Base-by-base conservation (phyloP, 495 filamentous ascomycete genomes). In the Aspergillus olivimuriae region DNA sequence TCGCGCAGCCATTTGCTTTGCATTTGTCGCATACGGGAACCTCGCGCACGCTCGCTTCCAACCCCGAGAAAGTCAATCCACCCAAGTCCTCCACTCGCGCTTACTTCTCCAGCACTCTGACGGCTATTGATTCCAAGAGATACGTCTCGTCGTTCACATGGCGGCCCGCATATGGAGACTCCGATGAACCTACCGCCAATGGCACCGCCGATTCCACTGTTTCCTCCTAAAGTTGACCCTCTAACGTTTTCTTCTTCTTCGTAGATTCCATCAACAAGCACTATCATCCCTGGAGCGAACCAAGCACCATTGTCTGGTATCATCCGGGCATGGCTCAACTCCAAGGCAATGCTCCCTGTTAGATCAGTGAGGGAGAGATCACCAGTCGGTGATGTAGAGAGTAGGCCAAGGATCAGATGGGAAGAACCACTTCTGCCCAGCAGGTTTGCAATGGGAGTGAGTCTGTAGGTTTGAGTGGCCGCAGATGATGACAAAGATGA, bases 41-140 rank as follows among this genome's bases (percentile, higher is more conserved):
- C 90, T 9, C 82, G 78, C 18, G 88, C 88, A 39, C 90, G 83
- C 60, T 95, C 89, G 48, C 87, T 91, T 6, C 92, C 92, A 2
- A 90, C 77, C 16, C 94, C 92, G 0, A 95, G 65, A 60, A 97
- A 97, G 56, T 99, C 94, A 7, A 95, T 84, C 87, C 94, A 97
- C 9, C 92, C 94, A 57, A 96, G 94, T 1, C 87, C 89, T 15
- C 85, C 84, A 46, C 82, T 78, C 14, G 78, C 81, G 30, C 65
- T 70, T 17, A 69, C 53, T 50, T 83, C 75, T 51, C 75, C 71
- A 15, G 57, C 65, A 10, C 60, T 72, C 18, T 68, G 65, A 24
- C 70, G 74, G 26, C 72, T 77, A 40, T 64, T 77, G 22, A 86
- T 75, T 20, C 92, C 91, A 12, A 95, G 70, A 2, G 85, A 89